Evolutionary conservation across 441 rosid species (phyloP).

Genomic region (Geranium incanum): DNA sequence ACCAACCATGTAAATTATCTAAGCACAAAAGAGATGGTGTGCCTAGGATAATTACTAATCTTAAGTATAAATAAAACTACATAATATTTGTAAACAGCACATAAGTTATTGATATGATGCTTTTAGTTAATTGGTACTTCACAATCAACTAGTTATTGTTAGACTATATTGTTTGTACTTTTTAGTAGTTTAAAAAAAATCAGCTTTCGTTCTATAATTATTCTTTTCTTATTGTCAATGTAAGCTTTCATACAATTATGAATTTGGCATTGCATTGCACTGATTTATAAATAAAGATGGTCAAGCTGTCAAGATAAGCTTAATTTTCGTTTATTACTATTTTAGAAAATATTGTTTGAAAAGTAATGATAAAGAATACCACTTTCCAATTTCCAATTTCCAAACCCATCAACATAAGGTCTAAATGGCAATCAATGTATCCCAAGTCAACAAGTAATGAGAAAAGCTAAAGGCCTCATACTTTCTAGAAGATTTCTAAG

Average conservation of each 20-base stretch:
- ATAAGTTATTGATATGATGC: conserved; percentile 10
- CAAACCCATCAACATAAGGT: neutral
- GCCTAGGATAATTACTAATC: neutral
- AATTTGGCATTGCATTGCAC: neutral
- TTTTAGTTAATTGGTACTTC: conserved; percentile 5
- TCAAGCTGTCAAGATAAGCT: conserved; percentile 10
- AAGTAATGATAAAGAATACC: conserved; percentile 3
- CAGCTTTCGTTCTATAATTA: neutral
- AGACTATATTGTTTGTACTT: neutral
- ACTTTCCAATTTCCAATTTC: neutral
- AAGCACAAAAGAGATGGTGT: neutral
- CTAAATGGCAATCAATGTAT: neutral
- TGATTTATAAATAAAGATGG: neutral
- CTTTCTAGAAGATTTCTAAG: neutral
- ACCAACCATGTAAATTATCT: conserved; percentile 13
- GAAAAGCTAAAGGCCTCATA: neutral
- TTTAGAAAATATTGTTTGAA: neutral
- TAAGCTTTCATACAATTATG: neutral
- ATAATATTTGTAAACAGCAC: neutral
- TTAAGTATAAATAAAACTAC: neutral
- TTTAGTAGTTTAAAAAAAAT: neutral
- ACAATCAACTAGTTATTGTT: conserved; percentile 7
- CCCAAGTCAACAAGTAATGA: neutral
- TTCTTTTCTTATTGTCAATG: conserved; percentile 1
- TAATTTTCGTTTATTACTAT: neutral